A percentile compares a stretch with the other conserved stretches of the same genome.
These are phyloP conservation scores for Rhynchospora tenuis DNA, from an alignment of 176 grass and related monocot genomes.

Conservation along the genomic window DNA sequence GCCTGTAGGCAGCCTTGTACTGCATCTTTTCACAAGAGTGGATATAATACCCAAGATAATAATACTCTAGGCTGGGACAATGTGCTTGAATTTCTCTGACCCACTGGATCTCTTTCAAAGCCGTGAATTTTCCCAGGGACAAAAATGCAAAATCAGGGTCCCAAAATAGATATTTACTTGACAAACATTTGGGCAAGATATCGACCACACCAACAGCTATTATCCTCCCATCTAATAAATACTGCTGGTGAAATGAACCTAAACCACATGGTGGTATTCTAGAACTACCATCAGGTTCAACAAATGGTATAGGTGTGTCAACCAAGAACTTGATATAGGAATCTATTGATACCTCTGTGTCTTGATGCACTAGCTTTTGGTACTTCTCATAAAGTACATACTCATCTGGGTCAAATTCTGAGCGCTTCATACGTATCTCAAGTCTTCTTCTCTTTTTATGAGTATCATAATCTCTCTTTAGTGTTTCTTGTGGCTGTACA, in stretches of 20 bases:
- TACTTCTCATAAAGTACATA: conserved; percentile 77
- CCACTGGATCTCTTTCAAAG: conserved; percentile 84
- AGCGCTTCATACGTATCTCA: conserved; percentile 61
- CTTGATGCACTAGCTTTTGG: conserved; percentile 80
- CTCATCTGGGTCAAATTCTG: conserved; percentile 85
- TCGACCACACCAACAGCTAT: conserved; percentile 96
- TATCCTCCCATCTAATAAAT: conserved; percentile 91
- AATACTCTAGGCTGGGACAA: conserved; percentile 73
- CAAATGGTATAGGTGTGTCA: conserved; percentile 67
- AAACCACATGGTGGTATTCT: conserved; percentile 63
- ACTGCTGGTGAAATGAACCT: conserved; percentile 97
- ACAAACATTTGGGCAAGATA: conserved; percentile 89
- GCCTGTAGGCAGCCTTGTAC: conserved; percentile 92
- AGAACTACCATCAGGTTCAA: conserved; percentile 49
- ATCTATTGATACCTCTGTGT: conserved; percentile 62
- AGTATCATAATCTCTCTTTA: conserved; percentile 7
- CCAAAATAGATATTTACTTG: conserved; percentile 99
- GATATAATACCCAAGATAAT: conserved; percentile 98
- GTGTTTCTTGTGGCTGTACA: conserved; percentile 35
- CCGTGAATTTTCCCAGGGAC: conserved; percentile 91
- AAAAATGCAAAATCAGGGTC: conserved; percentile 93
- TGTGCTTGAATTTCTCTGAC: conserved; percentile 51
- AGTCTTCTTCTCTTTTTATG: conserved; percentile 61
- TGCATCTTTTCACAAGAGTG: conserved; percentile 97
- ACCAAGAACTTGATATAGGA: conserved; percentile 86